Evolutionary conservation across 2,329 filamentous ascomycete species (phyloP).

Genomic region (Neurospora sp.): DNA sequence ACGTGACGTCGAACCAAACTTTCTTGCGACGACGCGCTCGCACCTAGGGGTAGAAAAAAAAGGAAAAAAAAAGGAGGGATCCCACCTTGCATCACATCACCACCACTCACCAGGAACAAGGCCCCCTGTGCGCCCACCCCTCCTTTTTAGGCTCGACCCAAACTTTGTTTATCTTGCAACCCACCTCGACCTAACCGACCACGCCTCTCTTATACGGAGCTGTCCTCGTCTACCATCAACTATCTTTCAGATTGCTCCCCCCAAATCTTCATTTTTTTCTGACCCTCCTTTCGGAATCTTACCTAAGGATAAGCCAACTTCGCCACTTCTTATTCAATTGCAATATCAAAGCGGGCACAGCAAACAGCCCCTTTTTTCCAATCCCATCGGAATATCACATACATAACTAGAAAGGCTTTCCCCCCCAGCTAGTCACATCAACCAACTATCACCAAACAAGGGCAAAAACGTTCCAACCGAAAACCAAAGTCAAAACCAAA

Average conservation of each 20-base stretch:
- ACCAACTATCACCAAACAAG: neutral
- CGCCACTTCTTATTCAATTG: neutral
- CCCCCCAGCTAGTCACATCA: neutral
- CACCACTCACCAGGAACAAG: neutral
- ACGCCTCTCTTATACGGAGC: neutral
- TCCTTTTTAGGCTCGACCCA: neutral
- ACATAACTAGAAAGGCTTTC: neutral
- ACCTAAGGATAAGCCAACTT: neutral
- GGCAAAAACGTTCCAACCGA: neutral
- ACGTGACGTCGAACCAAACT: neutral
- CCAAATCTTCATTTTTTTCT: neutral
- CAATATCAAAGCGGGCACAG: neutral
- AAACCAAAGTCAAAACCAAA: constrained; percentile 4
- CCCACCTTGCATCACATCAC: neutral
- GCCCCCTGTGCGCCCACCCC: neutral
- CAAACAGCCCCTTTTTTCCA: neutral
- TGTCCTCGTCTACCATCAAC: neutral
- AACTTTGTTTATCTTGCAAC: neutral
- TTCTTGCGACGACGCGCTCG: neutral
- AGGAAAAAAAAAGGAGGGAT: neutral
- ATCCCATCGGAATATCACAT: neutral
- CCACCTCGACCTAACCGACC: neutral
- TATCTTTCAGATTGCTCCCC: neutral
- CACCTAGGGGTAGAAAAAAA: neutral
- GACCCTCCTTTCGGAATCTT: neutral